Conservation (phyloP, 2,329 filamentous ascomycete genomes). For the Cladosporium colombiae region DNA sequence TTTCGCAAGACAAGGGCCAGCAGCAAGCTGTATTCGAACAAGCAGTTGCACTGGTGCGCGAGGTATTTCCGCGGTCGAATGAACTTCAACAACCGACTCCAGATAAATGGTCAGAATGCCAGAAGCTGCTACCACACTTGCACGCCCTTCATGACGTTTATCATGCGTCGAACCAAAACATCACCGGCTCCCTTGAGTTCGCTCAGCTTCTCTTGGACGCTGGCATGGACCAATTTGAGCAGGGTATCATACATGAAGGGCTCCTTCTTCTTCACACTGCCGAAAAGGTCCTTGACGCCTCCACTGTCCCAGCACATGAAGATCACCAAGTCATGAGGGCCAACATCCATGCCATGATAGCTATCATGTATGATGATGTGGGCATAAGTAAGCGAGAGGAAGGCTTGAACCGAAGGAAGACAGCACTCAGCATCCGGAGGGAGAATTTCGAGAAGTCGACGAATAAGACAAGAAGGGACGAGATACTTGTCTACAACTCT, state of each 20-base stretch:
- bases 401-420: background rate
- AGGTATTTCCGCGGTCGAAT: background rate
- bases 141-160: conserved; percentile 3
- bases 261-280: background rate
- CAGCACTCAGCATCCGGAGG: background rate
- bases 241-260: background rate
- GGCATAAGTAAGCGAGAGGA: background rate
- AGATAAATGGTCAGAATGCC: background rate
- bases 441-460: background rate
- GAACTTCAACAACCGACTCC: conserved; percentile 9
- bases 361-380: background rate
- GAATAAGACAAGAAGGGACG: background rate
- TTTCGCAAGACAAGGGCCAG: background rate
- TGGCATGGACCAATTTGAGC: background rate
- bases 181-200: background rate
- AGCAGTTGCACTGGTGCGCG: conserved; percentile 4
- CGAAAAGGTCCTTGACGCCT: background rate
- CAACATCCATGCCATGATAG: background rate
- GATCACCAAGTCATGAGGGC: background rate
- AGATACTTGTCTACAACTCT: background rate
- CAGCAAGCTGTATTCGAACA: conserved; percentile 1
- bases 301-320: background rate
- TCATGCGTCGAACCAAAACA: background rate
- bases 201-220: background rate
- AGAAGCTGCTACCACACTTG: conserved; percentile 3